Base-by-base conservation (phyloP, 495 filamentous ascomycete species). In the Penicillium paradoxum region DNA sequence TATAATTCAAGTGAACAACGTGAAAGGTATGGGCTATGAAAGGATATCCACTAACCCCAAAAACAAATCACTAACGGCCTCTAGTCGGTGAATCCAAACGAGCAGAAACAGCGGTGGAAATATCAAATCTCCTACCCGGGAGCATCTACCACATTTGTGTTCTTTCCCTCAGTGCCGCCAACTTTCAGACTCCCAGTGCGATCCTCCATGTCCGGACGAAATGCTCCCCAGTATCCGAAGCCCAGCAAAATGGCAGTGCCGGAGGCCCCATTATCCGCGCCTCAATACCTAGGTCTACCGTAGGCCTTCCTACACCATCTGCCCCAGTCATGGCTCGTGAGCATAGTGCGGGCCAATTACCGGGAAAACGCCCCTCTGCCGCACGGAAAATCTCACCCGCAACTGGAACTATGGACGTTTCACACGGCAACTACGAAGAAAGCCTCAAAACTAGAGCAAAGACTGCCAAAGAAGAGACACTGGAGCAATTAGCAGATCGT, bases 81-180 rank as follows among this genome's bases (percentile, higher is more conserved):
- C 32, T 52, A 95, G 91, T 95, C 47, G 92, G 92, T 57, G 90
- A 96, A 63, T 88, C 89, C 14, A 82, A 83, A 59, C 83, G 85
- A 56, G 80, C 85, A 53, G 93, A 97, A 71, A 90, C 90, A 2
- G 89, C 90, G 17, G 89, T 97, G 45, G 90, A 88, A 45, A 89
- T 98, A 48, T 86, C 83, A 6, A 87, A 90, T 34, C 76, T 98
- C 14, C 83, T 88, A 53, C 90, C 93, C 0, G 81, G 88, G 43
- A 86, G 87, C 63, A 95, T 88, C 54, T 97, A 97, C 70, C 91
- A 91, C 53, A 84, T 97, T 11, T 85, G 95, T 46, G 89, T 97
- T 36, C 85, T 96, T 55, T 89, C 91, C 9, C 83, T 93, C 24
- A 95, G 90, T 44, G 81, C 86, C 6, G 86, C 90, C 50, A 92